phyloP scores from a whole-genome alignment of 805 yeast species.

The Priceomyces castillae region DNA sequence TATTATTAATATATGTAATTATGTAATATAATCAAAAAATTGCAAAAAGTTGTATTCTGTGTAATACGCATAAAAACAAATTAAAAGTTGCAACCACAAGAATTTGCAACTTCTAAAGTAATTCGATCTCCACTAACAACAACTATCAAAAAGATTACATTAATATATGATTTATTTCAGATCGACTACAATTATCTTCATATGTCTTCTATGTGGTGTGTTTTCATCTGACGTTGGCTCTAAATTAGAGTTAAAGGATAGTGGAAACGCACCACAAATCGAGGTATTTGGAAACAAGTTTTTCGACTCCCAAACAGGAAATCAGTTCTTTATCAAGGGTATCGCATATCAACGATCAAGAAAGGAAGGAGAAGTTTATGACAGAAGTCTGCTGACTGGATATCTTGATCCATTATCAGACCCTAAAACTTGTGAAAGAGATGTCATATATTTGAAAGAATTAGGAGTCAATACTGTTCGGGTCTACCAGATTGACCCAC shows the following conservation, averaged over 20 bases:
- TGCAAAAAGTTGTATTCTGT: neutral
- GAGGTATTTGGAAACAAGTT: conserved; percentile 73
- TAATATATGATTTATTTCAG: neutral
- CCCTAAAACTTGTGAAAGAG: conserved; percentile 67
- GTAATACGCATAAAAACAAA: neutral
- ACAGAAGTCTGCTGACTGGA: conserved; percentile 10
- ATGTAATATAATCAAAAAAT: neutral
- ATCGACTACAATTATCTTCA: neutral
- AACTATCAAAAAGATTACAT: neutral
- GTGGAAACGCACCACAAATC: conserved; percentile 30
- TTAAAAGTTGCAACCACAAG: conserved; percentile 2
- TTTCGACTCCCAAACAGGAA: conserved; percentile 66
- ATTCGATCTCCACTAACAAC: neutral
- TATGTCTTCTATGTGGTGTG: neutral
- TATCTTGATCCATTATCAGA: conserved; percentile 80
- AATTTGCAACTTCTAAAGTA: neutral
- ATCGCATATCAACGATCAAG: conserved; percentile 81
- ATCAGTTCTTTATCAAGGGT: conserved; percentile 85
- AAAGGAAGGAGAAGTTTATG: conserved; percentile 32
- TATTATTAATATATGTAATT: neutral
- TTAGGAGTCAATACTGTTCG: conserved; percentile 76
- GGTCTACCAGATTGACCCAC: conserved; percentile 81
- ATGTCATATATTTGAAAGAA: conserved; percentile 68
- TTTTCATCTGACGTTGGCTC: neutral
- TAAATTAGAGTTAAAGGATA: neutral